phyloP scores from a whole-genome alignment of 495 filamentous ascomycete genomes.

The Penicillium diatomitis region DNA sequence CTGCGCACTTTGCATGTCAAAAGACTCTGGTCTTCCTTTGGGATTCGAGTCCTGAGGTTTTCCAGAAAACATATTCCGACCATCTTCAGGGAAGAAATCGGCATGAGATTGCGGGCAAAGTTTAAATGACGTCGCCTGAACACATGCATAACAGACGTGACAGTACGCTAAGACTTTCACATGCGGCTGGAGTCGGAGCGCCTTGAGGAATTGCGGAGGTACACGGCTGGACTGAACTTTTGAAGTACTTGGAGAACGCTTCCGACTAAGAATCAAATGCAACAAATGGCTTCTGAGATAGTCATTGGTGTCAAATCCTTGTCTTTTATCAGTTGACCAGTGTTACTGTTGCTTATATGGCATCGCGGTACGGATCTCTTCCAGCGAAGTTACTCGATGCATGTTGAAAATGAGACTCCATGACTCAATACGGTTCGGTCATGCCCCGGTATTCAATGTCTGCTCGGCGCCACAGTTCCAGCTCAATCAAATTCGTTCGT shows the following conservation, averaged over 20 bases:
- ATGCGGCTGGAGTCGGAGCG: slow-evolving; percentile 5
- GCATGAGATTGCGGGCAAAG: background rate
- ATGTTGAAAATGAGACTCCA: background rate
- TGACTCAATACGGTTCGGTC: slow-evolving; percentile 15
- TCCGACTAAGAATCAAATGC: no score
- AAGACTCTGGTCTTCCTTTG: no score
- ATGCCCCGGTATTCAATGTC: slow-evolving; percentile 23
- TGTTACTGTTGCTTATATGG: background rate
- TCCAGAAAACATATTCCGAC: no score
- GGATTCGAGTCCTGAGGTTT: no score
- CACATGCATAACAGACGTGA: slow-evolving; percentile 16
- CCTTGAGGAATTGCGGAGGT: background rate
- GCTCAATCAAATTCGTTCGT: background rate
- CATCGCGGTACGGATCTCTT: no score
- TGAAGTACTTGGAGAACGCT: no score
- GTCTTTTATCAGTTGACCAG: background rate
- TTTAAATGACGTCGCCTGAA: slow-evolving; percentile 25
- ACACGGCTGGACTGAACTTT: no score
- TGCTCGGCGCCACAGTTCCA: slow-evolving; percentile 10
- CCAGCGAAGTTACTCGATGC: no score
- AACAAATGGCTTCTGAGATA: no score
- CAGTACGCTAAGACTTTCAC: slow-evolving; percentile 24
- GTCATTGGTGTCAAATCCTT: background rate
- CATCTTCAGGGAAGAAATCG: background rate
- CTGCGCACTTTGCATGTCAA: background rate